phyloP scores from a whole-genome alignment of 257 asterid species.

The Solanum corneliomulleri region DNA sequence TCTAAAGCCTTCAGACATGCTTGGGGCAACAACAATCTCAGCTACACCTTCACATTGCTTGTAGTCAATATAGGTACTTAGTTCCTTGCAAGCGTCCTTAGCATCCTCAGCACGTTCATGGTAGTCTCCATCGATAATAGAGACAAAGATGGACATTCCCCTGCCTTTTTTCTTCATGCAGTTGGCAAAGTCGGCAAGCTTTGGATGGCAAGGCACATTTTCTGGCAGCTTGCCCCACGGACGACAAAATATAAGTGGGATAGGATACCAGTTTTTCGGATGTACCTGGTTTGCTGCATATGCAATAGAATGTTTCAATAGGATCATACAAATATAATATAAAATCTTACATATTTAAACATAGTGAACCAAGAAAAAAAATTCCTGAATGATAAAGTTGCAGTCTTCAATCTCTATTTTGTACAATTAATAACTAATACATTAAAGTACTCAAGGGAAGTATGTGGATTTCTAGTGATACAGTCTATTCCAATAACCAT shows the following conservation, averaged over 20 bases:
- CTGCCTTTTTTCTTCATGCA: conserved; percentile 98
- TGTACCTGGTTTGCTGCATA: conserved; percentile 89
- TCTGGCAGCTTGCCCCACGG: conserved; percentile 99
- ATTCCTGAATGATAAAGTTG: neutral
- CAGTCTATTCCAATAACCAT: neutral
- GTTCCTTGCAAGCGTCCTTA: conserved; percentile 79
- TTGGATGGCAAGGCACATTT: conserved; percentile 97
- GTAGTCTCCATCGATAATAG: conserved; percentile 91
- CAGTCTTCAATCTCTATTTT: neutral
- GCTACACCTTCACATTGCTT: conserved; percentile 98
- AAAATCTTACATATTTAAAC: neutral
- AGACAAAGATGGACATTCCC: conserved; percentile 93
- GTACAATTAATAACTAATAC: neutral
- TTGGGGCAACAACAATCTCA: conserved; percentile 88
- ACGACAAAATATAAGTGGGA: conserved; percentile 92
- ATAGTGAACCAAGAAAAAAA: neutral
- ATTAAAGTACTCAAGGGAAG: neutral
- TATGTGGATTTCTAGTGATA: neutral
- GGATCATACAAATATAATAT: neutral
- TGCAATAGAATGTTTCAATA: neutral
- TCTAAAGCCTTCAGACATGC: conserved; percentile 90
- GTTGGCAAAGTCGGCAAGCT: conserved; percentile 95
- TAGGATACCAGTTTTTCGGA: conserved; percentile 99
- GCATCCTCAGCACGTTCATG: conserved; percentile 92
- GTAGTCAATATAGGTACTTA: conserved; percentile 81